These are phyloP conservation scores for Kwoniella shivajii DNA, from an alignment of 1,284 basidiomycete genomes.

Conservation along the genomic window DNA sequence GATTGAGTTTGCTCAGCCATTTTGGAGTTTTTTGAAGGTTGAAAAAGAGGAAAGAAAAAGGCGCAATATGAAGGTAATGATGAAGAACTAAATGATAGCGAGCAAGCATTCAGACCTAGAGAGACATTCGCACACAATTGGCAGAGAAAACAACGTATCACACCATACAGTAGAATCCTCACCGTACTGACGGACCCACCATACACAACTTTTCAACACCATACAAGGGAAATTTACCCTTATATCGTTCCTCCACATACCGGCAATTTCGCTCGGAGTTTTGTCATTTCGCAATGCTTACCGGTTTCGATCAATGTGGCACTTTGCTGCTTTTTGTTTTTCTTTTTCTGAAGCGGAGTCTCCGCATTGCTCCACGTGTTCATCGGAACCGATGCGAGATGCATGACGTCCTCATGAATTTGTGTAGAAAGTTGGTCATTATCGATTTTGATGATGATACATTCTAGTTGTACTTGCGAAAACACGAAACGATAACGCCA, in stretches of 20 bases:
- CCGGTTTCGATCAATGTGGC: no score
- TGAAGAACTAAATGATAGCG: neutral
- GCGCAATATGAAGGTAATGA: neutral
- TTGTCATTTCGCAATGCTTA: neutral
- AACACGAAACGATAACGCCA: neutral
- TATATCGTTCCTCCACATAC: no score
- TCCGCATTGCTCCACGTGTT: neutral
- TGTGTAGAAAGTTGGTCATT: neutral
- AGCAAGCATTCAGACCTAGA: neutral
- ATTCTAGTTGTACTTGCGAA: neutral
- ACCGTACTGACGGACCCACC: no score
- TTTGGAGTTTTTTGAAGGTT: conserved; percentile 32
- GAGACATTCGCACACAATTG: neutral
- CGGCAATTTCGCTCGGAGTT: conserved; percentile 8
- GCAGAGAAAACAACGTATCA: neutral
- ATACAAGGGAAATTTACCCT: neutral
- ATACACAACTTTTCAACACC: neutral
- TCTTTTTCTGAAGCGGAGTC: neutral
- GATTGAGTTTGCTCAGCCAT: conserved; percentile 75
- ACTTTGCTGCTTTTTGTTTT: neutral
- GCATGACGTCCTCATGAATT: neutral
- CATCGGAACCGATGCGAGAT: neutral
- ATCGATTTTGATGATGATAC: neutral
- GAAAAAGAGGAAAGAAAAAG: neutral
- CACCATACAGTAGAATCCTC: no score